phyloP scores from a whole-genome alignment of 345 rosid genomes.

The Hypericum perforatum region DNA sequence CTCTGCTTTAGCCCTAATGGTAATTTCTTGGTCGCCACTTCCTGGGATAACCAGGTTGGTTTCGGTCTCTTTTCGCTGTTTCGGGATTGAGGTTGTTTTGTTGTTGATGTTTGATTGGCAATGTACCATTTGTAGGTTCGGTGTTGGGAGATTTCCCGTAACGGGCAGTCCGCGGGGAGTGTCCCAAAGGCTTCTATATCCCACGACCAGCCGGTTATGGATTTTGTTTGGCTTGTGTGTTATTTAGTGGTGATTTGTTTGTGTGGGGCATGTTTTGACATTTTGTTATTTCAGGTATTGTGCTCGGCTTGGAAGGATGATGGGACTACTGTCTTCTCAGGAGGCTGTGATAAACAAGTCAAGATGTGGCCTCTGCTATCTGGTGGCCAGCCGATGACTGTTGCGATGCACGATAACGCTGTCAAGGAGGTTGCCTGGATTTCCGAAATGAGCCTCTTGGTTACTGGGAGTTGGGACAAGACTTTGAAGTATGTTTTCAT shows the following conservation, averaged over 20 bases:
- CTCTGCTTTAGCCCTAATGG: constrained; percentile 92
- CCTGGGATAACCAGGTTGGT: constrained; percentile 98
- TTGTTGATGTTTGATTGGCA: not conserved
- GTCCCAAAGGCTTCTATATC: constrained; percentile 76
- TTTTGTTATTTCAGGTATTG: constrained; percentile 37
- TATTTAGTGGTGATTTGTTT: not conserved
- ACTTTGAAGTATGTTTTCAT: constrained; percentile 51
- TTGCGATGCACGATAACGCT: constrained; percentile 93
- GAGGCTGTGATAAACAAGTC: constrained; percentile 97
- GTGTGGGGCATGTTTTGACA: not conserved
- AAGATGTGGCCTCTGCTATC: constrained; percentile 95
- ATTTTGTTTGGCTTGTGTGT: constrained; percentile 6
- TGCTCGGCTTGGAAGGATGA: constrained; percentile 99
- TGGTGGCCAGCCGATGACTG: constrained; percentile 79
- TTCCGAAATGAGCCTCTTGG: constrained; percentile 81
- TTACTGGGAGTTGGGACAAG: constrained; percentile 91
- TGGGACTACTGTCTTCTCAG: constrained; percentile 86
- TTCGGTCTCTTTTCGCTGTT: not conserved
- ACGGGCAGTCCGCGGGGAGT: constrained; percentile 41
- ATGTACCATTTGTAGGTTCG: constrained; percentile 47
- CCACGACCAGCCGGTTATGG: constrained; percentile 87
- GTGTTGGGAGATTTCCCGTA: constrained; percentile 81
- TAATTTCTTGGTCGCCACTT: constrained; percentile 75
- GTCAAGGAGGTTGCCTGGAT: constrained; percentile 81
- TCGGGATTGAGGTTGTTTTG: not conserved